Conservation (phyloP, 2,329 filamentous ascomycete species). For the Claviceps sp. region DNA sequence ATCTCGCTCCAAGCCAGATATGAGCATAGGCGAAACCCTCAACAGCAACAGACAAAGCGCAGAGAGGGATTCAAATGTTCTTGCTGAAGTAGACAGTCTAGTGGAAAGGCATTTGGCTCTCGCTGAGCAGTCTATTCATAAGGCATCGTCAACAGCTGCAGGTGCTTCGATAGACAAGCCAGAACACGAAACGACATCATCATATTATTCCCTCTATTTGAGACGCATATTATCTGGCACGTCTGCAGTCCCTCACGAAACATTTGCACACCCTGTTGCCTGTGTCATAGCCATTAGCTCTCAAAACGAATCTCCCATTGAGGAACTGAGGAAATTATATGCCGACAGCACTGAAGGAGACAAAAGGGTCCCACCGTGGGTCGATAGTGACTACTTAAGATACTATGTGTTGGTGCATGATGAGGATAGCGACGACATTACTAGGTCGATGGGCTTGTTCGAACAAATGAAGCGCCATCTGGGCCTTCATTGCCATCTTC, state of each 20-base stretch:
- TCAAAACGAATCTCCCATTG: conserved; percentile 67
- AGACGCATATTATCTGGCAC: conserved; percentile 70
- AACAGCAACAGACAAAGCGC: conserved; percentile 15
- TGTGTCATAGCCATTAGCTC: conserved; percentile 94
- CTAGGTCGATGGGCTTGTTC: conserved; percentile 76
- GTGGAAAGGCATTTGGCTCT: conserved; percentile 68
- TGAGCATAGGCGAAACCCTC: conserved; percentile 24
- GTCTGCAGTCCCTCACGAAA: conserved; percentile 72
- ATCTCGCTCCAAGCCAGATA: conserved; percentile 14
- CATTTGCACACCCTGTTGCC: conserved; percentile 87
- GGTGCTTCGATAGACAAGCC: conserved; percentile 26
- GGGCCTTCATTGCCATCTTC: conserved; percentile 83
- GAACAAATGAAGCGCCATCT: conserved; percentile 99
- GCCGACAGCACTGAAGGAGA: conserved; percentile 69
- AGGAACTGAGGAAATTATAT: conserved; percentile 75
- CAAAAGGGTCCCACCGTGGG: conserved; percentile 64
- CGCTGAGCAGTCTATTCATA: conserved; percentile 47
- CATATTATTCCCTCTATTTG: conserved; percentile 77
- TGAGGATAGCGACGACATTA: conserved; percentile 88
- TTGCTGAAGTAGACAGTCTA: conserved; percentile 64
- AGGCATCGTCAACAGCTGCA: conserved; percentile 18
- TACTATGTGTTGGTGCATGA: conserved; percentile 97
- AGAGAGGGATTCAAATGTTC: conserved; percentile 17
- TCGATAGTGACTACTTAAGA: conserved; percentile 80
- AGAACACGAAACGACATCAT: conserved; percentile 46